These are phyloP conservation scores for Oleoguttula mirabilis DNA, from an alignment of 495 filamentous ascomycete genomes.

Conservation along the genomic window DNA sequence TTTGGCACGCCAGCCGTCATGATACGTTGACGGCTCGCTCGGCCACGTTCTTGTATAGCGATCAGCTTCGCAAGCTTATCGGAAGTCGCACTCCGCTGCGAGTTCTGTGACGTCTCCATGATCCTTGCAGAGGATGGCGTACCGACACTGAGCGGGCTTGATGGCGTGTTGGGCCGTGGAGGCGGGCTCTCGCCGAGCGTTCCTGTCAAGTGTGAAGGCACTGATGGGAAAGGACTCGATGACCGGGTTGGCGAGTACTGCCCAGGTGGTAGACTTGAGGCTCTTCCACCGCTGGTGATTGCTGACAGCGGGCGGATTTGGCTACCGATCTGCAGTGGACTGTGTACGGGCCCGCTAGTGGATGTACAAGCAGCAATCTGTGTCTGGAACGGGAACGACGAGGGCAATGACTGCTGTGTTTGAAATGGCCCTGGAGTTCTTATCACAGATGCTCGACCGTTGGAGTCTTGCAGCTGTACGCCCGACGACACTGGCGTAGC, in stretches of 20 bases:
- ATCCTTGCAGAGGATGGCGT: conserved; percentile 1
- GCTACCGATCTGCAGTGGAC: too few relatives aligned
- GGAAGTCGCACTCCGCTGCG: too few relatives aligned
- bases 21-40: background rate
- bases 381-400: conserved; percentile 2
- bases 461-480: too few relatives aligned
- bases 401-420: too few relatives aligned
- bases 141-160: background rate
- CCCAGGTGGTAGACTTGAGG: conserved; percentile 6
- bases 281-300: background rate
- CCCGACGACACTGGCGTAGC: too few relatives aligned
- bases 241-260: background rate
- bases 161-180: background rate
- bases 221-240: conserved; percentile 6
- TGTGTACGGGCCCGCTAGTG: background rate
- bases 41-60: too few relatives aligned
- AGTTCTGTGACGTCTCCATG: too few relatives aligned
- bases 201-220: conserved; percentile 3
- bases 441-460: too few relatives aligned
- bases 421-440: too few relatives aligned
- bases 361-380: background rate
- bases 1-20: background rate
- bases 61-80: too few relatives aligned
- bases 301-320: background rate
- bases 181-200: conserved; percentile 9